A percentile compares a stretch with the other conserved stretches of the same genome.
phyloP scores from a whole-genome alignment of 2,329 filamentous ascomycete species.

The Colletotrichum eremochloae region DNA sequence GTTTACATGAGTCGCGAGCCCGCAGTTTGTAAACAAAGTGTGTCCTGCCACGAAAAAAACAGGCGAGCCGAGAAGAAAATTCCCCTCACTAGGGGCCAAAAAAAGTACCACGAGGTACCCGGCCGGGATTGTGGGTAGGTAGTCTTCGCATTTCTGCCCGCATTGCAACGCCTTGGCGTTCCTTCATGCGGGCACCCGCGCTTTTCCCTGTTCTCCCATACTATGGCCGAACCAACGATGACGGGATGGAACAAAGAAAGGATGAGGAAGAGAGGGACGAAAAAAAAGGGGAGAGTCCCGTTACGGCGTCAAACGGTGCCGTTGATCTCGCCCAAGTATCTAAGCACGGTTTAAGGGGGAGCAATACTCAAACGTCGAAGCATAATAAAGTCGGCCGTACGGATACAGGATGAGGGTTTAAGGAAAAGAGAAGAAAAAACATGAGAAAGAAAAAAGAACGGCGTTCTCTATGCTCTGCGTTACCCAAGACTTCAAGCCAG shows the following conservation, averaged over 20 bases:
- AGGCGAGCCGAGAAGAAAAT: not conserved
- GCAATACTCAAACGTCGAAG: slow-evolving; percentile 17
- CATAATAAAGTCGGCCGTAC: not conserved
- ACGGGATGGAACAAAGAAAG: slow-evolving; percentile 17
- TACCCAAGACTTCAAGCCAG: not conserved
- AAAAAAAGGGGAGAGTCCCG: not conserved
- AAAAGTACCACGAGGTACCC: not conserved
- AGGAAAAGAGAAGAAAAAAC: not conserved
- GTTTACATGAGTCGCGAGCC: slow-evolving; percentile 42
- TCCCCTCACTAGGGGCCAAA: slow-evolving; percentile 7
- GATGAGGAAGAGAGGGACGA: not conserved
- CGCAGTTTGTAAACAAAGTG: slow-evolving; percentile 40
- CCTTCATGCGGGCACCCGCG: slow-evolving; percentile 17
- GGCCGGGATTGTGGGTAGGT: not conserved
- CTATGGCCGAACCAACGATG: slow-evolving; percentile 17
- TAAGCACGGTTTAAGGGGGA: not conserved
- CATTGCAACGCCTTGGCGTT: slow-evolving; percentile 27
- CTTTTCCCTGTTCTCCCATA: slow-evolving; percentile 8
- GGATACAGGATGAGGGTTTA: not conserved
- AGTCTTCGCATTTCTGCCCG: slow-evolving; percentile 21
- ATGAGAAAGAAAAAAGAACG: not conserved
- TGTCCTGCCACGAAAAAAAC: slow-evolving; percentile 3
- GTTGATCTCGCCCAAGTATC: slow-evolving; percentile 2
- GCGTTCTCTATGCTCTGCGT: not conserved
- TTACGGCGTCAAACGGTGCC: slow-evolving; percentile 28